phyloP scores from a whole-genome alignment of 192 early-diverging fungal genomes.

The Rhizoclosmatium globosum region DNA sequence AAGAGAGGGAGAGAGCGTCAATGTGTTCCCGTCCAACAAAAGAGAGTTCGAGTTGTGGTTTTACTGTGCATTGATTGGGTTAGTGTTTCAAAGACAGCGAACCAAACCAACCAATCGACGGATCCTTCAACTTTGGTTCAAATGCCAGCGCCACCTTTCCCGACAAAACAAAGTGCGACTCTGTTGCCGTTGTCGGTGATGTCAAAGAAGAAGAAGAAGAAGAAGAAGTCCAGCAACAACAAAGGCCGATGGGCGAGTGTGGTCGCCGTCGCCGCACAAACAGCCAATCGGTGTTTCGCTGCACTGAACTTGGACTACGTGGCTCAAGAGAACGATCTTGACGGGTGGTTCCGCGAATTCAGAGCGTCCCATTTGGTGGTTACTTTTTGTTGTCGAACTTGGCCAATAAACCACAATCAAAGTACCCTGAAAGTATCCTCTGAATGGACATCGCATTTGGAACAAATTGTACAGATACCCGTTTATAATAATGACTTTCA shows the following conservation, averaged over 20 bases:
- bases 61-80: not conserved
- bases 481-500: too few relatives aligned
- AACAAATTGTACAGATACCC: too few relatives aligned
- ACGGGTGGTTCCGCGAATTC: constrained; percentile 18
- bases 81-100: not conserved
- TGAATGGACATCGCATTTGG: too few relatives aligned
- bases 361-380: not conserved
- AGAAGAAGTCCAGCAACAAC: too few relatives aligned
- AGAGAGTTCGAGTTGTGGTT: not conserved
- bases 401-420: too few relatives aligned
- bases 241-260: not conserved
- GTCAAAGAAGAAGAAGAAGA: not conserved
- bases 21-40: constrained; percentile 20
- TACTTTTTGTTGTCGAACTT: not conserved
- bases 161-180: constrained; percentile 1
- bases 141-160: not conserved
- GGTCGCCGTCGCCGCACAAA: constrained; percentile 8
- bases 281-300: not conserved
- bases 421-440: too few relatives aligned
- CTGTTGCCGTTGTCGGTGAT: not conserved
- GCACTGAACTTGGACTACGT: constrained; percentile 9
- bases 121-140: constrained; percentile 22
- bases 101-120: not conserved
- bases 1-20: not conserved
- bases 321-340: not conserved